A percentile compares a stretch with the other conserved stretches of the same genome.
These are phyloP conservation scores for Helianthus annuus DNA, from an alignment of 129 eudicot genomes.

Conservation along the genomic window HanXRQr2.0-SUNRISE NC_035438.2:31408561-31409060, in stretches of 20 bases:
- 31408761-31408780: too few relatives aligned
- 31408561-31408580: neutral
- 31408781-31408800: slow-evolving; percentile 27
- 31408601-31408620: too few relatives aligned
- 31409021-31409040: neutral
- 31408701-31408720: neutral
- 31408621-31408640: too few relatives aligned
- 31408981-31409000: neutral
- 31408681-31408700: too few relatives aligned
- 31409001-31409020: neutral
- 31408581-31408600: slow-evolving; percentile 4
- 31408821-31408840: slow-evolving; percentile 6
- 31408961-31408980: slow-evolving; percentile 39
- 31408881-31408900: slow-evolving; percentile 92
- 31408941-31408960: slow-evolving; percentile 90
- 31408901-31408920: slow-evolving; percentile 79
- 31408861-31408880: neutral
- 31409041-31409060: neutral
- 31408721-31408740: too few relatives aligned
- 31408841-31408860: neutral
- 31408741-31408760: too few relatives aligned
- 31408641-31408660: too few relatives aligned
- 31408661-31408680: too few relatives aligned
- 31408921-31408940: slow-evolving; percentile 60
- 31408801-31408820: neutral